Conservation (phyloP, 345 rosid species). For the Draba incana region DNA sequence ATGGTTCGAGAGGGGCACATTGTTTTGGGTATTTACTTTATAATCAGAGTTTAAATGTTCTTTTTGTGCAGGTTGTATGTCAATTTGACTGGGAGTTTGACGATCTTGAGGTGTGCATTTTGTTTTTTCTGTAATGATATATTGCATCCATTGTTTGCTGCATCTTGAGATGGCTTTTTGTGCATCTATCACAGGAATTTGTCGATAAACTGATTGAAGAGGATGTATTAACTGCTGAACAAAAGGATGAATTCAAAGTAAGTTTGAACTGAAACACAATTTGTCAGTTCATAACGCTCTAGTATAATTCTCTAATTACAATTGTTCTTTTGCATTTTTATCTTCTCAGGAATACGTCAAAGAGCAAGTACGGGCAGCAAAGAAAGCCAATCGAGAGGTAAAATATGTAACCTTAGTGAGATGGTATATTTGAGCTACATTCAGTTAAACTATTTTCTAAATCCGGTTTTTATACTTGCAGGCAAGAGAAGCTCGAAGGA, state of each 20-base stretch:
- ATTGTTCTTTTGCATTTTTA: not conserved
- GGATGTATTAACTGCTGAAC: constrained; percentile 73
- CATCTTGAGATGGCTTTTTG: constrained; percentile 26
- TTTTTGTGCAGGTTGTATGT: constrained; percentile 73
- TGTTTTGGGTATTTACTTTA: not conserved
- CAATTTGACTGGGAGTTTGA: constrained; percentile 97
- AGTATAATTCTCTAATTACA: not conserved
- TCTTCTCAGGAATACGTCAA: constrained; percentile 68
- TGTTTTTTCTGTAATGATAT: constrained; percentile 12
- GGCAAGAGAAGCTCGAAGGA: constrained; percentile 91
- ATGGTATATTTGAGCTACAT: not conserved
- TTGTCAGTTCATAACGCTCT: constrained; percentile 12
- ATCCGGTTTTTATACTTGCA: constrained; percentile 34
- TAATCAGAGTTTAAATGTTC: constrained; percentile 13
- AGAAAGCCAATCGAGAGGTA: constrained; percentile 87
- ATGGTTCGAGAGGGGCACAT: constrained; percentile 3
- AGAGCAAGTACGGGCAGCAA: constrained; percentile 86
- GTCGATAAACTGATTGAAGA: constrained; percentile 60
- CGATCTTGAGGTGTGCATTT: constrained; percentile 69
- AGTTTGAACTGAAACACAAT: constrained; percentile 4
- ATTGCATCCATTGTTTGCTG: constrained; percentile 10
- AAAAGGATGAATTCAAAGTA: constrained; percentile 88
- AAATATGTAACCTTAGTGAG: not conserved
- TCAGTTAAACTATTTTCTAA: constrained; percentile 10
- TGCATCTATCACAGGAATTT: constrained; percentile 61